Percentiles rank a stretch among this genome's conserved stretches.
Conservation (phyloP, 306 rosid genomes). For the Gillenia trifoliata region DNA sequence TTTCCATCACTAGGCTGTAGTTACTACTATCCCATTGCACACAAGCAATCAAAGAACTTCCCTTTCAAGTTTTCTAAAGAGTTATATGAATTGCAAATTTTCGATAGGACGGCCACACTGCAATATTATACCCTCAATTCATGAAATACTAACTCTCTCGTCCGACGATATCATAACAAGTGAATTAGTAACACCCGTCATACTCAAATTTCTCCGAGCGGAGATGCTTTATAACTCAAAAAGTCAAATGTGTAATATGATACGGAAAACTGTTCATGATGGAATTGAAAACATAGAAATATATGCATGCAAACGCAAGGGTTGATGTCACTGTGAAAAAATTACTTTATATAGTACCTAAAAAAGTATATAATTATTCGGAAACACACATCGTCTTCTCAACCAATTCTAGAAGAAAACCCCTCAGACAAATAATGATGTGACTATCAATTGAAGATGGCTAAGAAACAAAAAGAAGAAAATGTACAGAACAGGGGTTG, state of each 20-base stretch:
- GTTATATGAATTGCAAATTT: too few species aligned
- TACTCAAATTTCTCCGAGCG: too few species aligned
- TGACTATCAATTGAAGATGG: conserved; percentile 26
- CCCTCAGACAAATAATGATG: conserved; percentile 33
- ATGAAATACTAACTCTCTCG: too few species aligned
- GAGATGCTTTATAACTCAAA: not conserved
- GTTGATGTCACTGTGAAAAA: not conserved
- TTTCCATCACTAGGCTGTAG: not conserved
- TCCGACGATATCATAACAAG: too few species aligned
- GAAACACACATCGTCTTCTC: conserved; percentile 14
- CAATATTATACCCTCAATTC: too few species aligned
- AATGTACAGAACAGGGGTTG: conserved; percentile 46
- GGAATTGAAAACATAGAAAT: too few species aligned
- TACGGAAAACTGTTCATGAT: too few species aligned
- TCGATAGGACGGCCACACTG: too few species aligned
- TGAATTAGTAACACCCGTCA: too few species aligned
- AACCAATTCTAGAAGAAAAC: conserved; percentile 22
- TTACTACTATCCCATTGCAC: not conserved
- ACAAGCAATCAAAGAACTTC: not conserved
- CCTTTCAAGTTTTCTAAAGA: not conserved
- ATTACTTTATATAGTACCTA: not conserved
- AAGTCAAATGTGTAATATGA: not conserved
- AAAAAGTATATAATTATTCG: conserved; percentile 13
- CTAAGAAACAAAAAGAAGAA: conserved; percentile 27
- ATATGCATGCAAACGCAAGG: not conserved